These are phyloP conservation scores for Pestalotiopsis sp. DNA, from an alignment of 2,329 filamentous ascomycete genomes.

Conservation along the genomic window DNA sequence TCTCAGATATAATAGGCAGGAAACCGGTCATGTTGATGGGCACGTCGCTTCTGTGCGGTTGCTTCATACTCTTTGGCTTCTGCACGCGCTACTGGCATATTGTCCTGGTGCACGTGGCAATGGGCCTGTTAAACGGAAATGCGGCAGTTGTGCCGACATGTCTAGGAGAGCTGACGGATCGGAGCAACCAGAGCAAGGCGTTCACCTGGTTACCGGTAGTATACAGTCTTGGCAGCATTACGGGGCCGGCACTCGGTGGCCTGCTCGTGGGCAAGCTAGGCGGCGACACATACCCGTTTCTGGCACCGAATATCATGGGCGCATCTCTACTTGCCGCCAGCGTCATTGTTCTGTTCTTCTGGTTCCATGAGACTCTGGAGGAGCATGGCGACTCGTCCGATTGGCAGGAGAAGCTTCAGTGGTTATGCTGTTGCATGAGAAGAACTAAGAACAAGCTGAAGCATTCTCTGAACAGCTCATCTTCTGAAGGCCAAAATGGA, in stretches of 20 bases:
- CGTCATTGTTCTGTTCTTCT: slow-evolving; percentile 73
- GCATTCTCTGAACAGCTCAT: slow-evolving; percentile 27
- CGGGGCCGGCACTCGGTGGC: slow-evolving; percentile 88
- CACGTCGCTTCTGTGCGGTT: slow-evolving; percentile 78
- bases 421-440: slow-evolving; percentile 31
- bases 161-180: slow-evolving; percentile 90
- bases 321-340: slow-evolving; percentile 73
- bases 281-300: slow-evolving; percentile 72
- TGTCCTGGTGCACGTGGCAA: slow-evolving; percentile 80
- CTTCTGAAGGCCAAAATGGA: slow-evolving; percentile 21
- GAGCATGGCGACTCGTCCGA: slow-evolving; percentile 26
- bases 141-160: slow-evolving; percentile 93
- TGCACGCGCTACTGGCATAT: slow-evolving; percentile 83
- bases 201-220: slow-evolving; percentile 95
- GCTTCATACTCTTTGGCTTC: slow-evolving; percentile 87
- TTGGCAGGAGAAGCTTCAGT: slow-evolving; percentile 34
- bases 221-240: slow-evolving; percentile 94
- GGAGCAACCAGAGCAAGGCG: slow-evolving; percentile 89
- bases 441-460: slow-evolving; percentile 21
- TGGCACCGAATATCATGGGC: slow-evolving; percentile 80
- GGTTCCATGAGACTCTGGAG: slow-evolving; percentile 87
- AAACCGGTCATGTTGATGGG: slow-evolving; percentile 84
- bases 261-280: slow-evolving; percentile 70
- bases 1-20: slow-evolving; percentile 77
- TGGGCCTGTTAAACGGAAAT: slow-evolving; percentile 95